Evolutionary conservation across 371 early-diverging fungal species (phyloP), one percentile per base, ranked within the genome.

Genomic region (Mortierella sp.): DNA sequence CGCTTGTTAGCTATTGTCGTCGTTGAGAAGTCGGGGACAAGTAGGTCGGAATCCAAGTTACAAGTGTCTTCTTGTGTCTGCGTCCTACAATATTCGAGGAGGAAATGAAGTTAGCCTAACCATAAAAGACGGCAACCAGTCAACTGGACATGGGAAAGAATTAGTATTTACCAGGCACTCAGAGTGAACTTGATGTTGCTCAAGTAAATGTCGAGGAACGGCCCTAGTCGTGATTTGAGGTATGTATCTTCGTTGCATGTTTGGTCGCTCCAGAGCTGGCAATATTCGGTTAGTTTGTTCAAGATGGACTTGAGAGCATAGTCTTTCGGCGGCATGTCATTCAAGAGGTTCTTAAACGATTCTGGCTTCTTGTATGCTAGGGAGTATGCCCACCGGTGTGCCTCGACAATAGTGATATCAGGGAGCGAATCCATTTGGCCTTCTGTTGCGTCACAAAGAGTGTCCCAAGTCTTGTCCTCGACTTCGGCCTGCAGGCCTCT

Each of bases 221-320:
- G 61, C 9, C 61, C 50, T 28, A 61, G 50, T 44, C 29, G 18
- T 2, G 61, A 9, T 26, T 61, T 47, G 1, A 25, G 50, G 50
- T 5, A 61, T 1, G 50, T 48, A 50, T 61, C 50, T 29, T 61
- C 47, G 28, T 61, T 61, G n/a, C 26, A 48, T 4, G 61, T 0
- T 16, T 29, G 28, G 19, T 14, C 15, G 29, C 7, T 28, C 61
- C 61, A 61, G 61, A 61, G 61, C 5, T 51, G 61, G 16, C 61
- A 26, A 28, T 7, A 7, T 5, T 25, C 28, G 23, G 15, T n/a
- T 19, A 61, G 14, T 19, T 14, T 1, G 28, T 61, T 26, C 50
- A 61, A 51, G 48, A 61, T 48, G 6, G 61, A 28, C 15, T 57
- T 6, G 6, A 57, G 57, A n/a, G 4, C 11, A 2, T 28, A 15